Evolutionary conservation across 208 protist species (phyloP), one percentile per base, ranked within the genome.

Genomic region (Leishmania arabica): DNA sequence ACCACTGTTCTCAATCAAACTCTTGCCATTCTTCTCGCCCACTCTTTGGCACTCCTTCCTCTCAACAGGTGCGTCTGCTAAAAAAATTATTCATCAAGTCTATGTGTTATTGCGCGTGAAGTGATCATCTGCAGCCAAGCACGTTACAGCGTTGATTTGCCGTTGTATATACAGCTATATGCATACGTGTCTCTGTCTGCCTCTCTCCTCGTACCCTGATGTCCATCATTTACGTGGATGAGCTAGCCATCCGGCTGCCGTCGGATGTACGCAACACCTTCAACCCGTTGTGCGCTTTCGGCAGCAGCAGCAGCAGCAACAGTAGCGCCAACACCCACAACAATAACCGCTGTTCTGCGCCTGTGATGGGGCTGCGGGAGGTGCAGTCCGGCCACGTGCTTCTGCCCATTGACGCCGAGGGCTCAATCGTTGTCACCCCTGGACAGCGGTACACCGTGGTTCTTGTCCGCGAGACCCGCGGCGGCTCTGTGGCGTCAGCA

Each of bases 231-330:
- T 79, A 86, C 62, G 84, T 96, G 27, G 90, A 92, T 73, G 80
- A 88, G 65, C 80, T 95, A 15, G 80, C 81, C 6, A 85, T 96
- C 27, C 87, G 89, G 15, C 91, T 96, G 11, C 84, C 85, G 13
- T 96, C 91, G 1, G 87, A 94, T 24, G 49, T 77, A 21, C 83
- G 85, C 71, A 96, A 93, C 69, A 80, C 82, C 49, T 95, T 96
- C 84, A 96, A 95, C 84, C 93, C 91, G 0, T 81, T 69, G 47
- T 91, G 87, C 79, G 90, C 91, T 9, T 96, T 96, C 80, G 86
- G 80, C 31, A 62, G 75, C 72, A 75, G 72, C 74, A 68, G 60
- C 60, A 75, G 72, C 74, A 68, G 58, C 60, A 85, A 87, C n/a
- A 76, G 78, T 17, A 58, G 89, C n/a, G 78, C 78, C 31, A 62